phyloP scores from a whole-genome alignment of 768 basidiomycete genomes.

The Dioszegia aurantiaca region DNA sequence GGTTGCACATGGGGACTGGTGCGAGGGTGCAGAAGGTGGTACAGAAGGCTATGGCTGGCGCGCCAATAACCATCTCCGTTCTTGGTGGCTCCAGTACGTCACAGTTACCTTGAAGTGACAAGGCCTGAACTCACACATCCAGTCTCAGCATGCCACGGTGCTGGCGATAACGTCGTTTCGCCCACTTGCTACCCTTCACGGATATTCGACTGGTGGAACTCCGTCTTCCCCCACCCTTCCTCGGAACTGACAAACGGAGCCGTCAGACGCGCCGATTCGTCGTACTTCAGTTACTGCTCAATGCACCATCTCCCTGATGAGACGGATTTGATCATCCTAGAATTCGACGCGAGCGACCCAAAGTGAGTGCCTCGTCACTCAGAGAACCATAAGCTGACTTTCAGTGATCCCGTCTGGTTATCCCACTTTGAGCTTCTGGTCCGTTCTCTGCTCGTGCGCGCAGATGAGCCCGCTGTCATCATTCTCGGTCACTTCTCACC shows the following conservation, averaged over 20 bases:
- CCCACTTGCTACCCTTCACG: conserved; percentile 82
- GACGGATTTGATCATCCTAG: conserved; percentile 90
- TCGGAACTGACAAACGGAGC: conserved; percentile 98
- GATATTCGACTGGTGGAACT: conserved; percentile 97
- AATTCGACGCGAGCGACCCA: conserved; percentile 86
- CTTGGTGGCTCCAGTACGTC: conserved; percentile 79
- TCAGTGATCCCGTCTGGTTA: conserved; percentile 66
- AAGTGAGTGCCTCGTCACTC: conserved; percentile 59
- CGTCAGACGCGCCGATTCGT: conserved; percentile 85
- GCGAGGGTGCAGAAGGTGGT: conserved; percentile 77
- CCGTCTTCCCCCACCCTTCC: conserved; percentile 93
- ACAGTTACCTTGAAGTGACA: neutral
- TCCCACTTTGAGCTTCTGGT: conserved; percentile 88
- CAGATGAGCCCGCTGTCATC: conserved; percentile 85
- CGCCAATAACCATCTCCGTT: conserved; percentile 85
- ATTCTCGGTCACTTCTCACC: conserved; percentile 94
- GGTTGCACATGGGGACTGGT: conserved; percentile 74
- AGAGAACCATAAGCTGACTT: neutral
- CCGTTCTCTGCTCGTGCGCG: conserved; percentile 83
- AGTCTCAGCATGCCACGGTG: conserved; percentile 93
- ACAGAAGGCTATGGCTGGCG: conserved; percentile 75
- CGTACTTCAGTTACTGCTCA: conserved; percentile 92
- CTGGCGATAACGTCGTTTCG: conserved; percentile 84
- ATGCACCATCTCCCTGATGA: conserved; percentile 89
- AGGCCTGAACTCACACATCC: neutral